These are phyloP conservation scores for Vachellia pachyceras DNA, from an alignment of 306 rosid genomes.

Conservation along the genomic window DNA sequence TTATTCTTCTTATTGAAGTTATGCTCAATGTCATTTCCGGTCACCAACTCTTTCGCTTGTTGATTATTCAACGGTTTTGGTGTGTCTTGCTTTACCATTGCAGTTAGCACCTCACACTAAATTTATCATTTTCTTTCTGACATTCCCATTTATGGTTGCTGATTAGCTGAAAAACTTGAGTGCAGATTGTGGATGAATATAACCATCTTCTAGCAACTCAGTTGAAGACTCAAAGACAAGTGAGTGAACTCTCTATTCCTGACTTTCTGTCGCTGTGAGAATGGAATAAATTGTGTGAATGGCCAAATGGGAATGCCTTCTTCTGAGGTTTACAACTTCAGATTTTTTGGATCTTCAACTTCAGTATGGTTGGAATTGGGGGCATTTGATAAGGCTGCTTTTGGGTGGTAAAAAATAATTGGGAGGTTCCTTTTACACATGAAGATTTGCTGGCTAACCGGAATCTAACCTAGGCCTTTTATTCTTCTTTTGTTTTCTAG, in stretches of 20 bases:
- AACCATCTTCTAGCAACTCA: slow-evolving; percentile 88
- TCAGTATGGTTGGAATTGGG: slow-evolving; percentile 17
- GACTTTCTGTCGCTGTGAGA: slow-evolving; percentile 16
- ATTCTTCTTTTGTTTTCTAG: slow-evolving; percentile 47
- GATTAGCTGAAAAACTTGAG: slow-evolving; percentile 44
- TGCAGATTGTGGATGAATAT: slow-evolving; percentile 91
- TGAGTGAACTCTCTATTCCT: slow-evolving; percentile 45
- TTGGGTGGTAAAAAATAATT: neutral
- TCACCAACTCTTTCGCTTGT: slow-evolving; percentile 9
- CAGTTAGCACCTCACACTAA: slow-evolving; percentile 26
- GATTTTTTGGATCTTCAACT: slow-evolving; percentile 32
- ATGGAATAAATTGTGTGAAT: slow-evolving; percentile 26
- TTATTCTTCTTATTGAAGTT: slow-evolving; percentile 11
- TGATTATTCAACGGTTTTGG: slow-evolving; percentile 13
- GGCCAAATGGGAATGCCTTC: neutral
- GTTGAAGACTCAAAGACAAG: slow-evolving; percentile 92
- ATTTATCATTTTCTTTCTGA: neutral
- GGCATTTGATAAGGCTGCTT: slow-evolving; percentile 14
- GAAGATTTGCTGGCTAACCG: neutral
- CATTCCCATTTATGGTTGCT: slow-evolving; percentile 32
- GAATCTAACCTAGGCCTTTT: neutral
- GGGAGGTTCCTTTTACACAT: slow-evolving; percentile 28
- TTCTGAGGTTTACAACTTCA: slow-evolving; percentile 16
- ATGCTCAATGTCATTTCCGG: slow-evolving; percentile 19
- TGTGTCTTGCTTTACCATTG: slow-evolving; percentile 16